phyloP scores from a whole-genome alignment of 2,329 filamentous ascomycete genomes.

The Penicillium crustosum region DNA sequence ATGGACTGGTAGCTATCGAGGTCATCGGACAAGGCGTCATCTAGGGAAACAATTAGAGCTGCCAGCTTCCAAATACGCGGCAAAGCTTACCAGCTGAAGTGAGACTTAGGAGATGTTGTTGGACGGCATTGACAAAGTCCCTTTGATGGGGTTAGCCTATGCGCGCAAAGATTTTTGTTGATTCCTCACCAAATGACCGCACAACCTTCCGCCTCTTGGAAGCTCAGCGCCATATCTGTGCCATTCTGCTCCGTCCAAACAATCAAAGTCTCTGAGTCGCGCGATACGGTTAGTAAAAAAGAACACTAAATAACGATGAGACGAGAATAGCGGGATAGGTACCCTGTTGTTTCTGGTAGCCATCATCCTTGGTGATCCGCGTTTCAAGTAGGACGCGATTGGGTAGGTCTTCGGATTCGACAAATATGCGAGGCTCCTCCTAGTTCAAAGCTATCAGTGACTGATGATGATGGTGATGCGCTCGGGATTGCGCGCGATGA shows the following conservation, averaged over 20 bases:
- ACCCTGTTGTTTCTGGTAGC: constrained; percentile 98
- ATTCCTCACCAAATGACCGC: constrained; percentile 75
- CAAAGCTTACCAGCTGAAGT: constrained; percentile 58
- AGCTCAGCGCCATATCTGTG: constrained; percentile 95
- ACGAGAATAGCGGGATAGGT: constrained; percentile 35
- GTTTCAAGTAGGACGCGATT: constrained; percentile 82
- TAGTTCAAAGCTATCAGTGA: constrained; percentile 30
- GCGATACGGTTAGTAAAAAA: constrained; percentile 26
- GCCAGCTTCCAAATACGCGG: constrained; percentile 6
- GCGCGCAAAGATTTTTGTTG: constrained; percentile 7
- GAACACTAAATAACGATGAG: background rate
- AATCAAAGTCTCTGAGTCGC: constrained; percentile 78
- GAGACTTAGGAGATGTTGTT: constrained; percentile 68
- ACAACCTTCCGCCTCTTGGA: constrained; percentile 95
- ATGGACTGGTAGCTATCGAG: constrained; percentile 72
- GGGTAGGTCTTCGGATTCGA: constrained; percentile 91
- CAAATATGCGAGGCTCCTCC: constrained; percentile 83
- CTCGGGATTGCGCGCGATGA: constrained; percentile 16
- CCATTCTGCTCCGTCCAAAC: constrained; percentile 94
- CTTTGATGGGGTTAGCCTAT: constrained; percentile 47
- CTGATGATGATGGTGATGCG: constrained; percentile 4
- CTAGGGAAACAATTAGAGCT: constrained; percentile 43
- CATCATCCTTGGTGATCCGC: constrained; percentile 87
- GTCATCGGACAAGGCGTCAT: constrained; percentile 88
- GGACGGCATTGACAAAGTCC: constrained; percentile 87